Evolutionary conservation across 345 rosid genomes (phyloP).

Genomic region (Euphorbia lathyris): DNA sequence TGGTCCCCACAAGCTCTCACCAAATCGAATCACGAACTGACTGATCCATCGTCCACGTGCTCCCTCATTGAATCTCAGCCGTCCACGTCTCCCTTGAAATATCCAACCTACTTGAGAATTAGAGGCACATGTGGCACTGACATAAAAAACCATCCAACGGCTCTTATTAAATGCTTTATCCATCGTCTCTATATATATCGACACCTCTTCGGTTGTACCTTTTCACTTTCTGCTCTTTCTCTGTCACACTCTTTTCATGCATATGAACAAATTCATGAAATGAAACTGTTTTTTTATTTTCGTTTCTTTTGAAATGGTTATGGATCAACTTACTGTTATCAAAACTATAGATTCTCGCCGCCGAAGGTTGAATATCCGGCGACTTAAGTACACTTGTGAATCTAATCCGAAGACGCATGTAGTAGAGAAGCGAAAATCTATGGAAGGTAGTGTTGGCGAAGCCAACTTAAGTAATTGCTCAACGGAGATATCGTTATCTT

Average conservation of each 20-base stretch:
- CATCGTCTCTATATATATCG: background rate
- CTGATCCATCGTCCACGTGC: constrained; percentile 41
- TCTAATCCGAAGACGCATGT: background rate
- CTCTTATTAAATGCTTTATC: constrained; percentile 18
- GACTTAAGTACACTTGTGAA: constrained; percentile 30
- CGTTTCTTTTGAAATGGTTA: background rate
- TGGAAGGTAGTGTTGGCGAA: too few relatives aligned
- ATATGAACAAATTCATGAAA: background rate
- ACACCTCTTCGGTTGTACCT: background rate
- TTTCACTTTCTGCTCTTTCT: background rate
- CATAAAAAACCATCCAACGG: constrained; percentile 17
- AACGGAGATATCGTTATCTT: constrained; percentile 26
- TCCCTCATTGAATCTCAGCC: constrained; percentile 1
- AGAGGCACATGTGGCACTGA: constrained; percentile 38
- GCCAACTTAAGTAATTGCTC: too few relatives aligned
- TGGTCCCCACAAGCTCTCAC: constrained; percentile 17
- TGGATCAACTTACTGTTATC: constrained; percentile 17
- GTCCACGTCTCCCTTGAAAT: constrained; percentile 22
- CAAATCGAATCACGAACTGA: constrained; percentile 9
- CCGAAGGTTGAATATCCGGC: constrained; percentile 30
- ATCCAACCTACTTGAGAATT: constrained; percentile 16
- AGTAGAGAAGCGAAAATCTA: background rate
- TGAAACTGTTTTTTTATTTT: background rate
- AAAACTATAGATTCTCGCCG: constrained; percentile 29
- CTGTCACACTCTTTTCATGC: constrained; percentile 23